Conservation (phyloP, 2,329 filamentous ascomycete genomes). For the Diaporthe sp. region DNA sequence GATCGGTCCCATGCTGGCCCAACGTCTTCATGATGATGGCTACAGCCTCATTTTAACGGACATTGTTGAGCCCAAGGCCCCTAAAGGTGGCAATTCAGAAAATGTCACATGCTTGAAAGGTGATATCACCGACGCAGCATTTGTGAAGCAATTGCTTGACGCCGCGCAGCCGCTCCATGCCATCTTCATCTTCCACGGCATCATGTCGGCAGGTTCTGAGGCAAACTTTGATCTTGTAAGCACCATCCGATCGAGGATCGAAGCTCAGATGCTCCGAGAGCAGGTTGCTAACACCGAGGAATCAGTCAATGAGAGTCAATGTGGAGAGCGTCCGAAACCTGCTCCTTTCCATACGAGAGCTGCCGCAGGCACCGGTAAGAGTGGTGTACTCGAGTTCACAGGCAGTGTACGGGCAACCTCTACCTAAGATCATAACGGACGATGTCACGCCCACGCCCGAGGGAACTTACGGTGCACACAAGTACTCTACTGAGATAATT, state of each 20-base stretch:
- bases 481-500: constrained; percentile 72
- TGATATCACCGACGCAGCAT: constrained; percentile 58
- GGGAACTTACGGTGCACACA: constrained; percentile 74
- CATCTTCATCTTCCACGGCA: constrained; percentile 75
- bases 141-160: constrained; percentile 56
- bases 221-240: constrained; percentile 66
- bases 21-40: constrained; percentile 54
- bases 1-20: constrained; percentile 54
- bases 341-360: constrained; percentile 61
- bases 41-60: constrained; percentile 64
- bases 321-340: constrained; percentile 70
- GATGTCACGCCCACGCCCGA: constrained; percentile 69
- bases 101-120: constrained; percentile 64
- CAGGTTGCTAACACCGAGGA: background rate
- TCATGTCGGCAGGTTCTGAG: constrained; percentile 76
- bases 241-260: background rate
- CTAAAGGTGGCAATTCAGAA: constrained; percentile 60
- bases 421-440: constrained; percentile 66
- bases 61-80: constrained; percentile 65
- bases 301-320: constrained; percentile 67
- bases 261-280: too few relatives aligned
- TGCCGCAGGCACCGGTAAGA: constrained; percentile 63
- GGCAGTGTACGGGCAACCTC: constrained; percentile 72
- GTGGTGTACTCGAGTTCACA: constrained; percentile 74
- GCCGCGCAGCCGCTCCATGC: constrained; percentile 62